Conservation (phyloP, 192 early-diverging fungal species). For the Piromyces sp. region DNA sequence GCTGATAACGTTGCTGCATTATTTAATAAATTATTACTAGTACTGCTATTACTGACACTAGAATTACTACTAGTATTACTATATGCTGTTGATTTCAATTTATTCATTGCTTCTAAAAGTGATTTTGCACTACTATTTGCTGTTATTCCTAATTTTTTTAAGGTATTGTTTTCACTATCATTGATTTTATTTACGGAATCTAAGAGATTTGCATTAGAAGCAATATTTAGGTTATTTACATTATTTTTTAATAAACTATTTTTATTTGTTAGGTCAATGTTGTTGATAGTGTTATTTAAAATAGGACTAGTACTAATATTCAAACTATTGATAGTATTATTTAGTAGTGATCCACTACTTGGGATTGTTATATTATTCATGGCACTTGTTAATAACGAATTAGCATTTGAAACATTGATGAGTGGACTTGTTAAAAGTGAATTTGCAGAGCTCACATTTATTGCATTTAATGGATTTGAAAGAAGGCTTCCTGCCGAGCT, state of each 20-base stretch:
- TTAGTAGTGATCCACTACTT: neutral
- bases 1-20: no score
- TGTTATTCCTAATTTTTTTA: neutral
- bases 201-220: neutral
- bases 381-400: no score
- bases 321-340: neutral
- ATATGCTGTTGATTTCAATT: neutral
- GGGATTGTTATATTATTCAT: no score
- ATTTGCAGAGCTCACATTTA: neutral
- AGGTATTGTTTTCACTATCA: neutral
- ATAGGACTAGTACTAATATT: neutral
- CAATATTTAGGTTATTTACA: neutral
- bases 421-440: neutral
- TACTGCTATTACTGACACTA: neutral
- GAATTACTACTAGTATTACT: neutral
- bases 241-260: neutral
- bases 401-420: no score
- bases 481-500: neutral
- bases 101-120: neutral
- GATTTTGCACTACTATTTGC: neutral
- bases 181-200: neutral
- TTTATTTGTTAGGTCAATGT: neutral
- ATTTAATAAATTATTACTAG: neutral
- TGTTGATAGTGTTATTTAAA: no score
- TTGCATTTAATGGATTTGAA: neutral